phyloP scores from a whole-genome alignment of 768 basidiomycete genomes.

The Collybia sordida region DNA sequence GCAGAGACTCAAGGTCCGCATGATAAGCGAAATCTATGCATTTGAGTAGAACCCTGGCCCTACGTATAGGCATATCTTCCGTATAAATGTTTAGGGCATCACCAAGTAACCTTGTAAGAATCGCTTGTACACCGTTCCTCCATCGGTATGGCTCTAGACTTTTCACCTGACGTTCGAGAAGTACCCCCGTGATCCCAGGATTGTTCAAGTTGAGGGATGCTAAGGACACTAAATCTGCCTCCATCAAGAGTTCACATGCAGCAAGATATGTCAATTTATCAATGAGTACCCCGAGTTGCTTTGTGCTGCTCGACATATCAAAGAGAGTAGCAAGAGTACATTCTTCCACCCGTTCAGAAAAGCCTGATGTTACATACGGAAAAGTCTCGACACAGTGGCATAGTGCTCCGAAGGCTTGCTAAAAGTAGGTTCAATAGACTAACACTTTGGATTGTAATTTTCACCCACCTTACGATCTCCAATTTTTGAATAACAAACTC shows the following conservation, averaged over 20 bases:
- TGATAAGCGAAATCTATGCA: slow-evolving; percentile 54
- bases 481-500: slow-evolving; percentile 73
- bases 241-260: slow-evolving; percentile 62
- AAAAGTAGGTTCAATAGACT: slow-evolving; percentile 4
- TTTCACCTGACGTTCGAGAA: slow-evolving; percentile 64
- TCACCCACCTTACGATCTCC: slow-evolving; percentile 69
- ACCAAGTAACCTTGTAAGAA: slow-evolving; percentile 41
- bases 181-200: slow-evolving; percentile 41
- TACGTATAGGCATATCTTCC: slow-evolving; percentile 51
- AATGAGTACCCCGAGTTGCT: slow-evolving; percentile 58
- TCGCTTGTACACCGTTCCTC: slow-evolving; percentile 53
- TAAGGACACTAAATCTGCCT: slow-evolving; percentile 50
- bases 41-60: slow-evolving; percentile 55
- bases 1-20: slow-evolving; percentile 18
- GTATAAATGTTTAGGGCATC: slow-evolving; percentile 54
- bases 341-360: slow-evolving; percentile 32
- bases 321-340: slow-evolving; percentile 34
- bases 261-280: slow-evolving; percentile 69
- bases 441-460: slow-evolving; percentile 3
- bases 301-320: slow-evolving; percentile 38
- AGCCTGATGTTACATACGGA: slow-evolving; percentile 45
- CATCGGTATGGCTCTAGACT: slow-evolving; percentile 52
- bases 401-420: slow-evolving; percentile 66
- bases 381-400: slow-evolving; percentile 50
- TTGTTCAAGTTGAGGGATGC: slow-evolving; percentile 20